phyloP scores from a whole-genome alignment of 352 stramenopile species.

The Phytophthora hybrid region DNA sequence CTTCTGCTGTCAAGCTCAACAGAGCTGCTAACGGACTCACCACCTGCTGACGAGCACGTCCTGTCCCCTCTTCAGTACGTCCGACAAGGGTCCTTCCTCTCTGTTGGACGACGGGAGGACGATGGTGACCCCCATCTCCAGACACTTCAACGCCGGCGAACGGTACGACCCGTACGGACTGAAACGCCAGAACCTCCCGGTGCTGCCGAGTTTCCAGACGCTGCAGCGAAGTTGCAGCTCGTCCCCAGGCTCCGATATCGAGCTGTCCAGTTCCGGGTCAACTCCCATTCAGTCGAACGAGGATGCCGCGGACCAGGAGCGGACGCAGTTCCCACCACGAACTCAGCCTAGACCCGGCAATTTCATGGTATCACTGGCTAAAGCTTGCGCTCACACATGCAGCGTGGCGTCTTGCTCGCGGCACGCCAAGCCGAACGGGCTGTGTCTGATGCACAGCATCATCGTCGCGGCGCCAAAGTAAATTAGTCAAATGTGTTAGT shows the following conservation, averaged over 20 bases:
- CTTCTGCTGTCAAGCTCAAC: neutral
- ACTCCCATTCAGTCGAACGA: slow-evolving; percentile 3
- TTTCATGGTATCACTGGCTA: slow-evolving; percentile 17
- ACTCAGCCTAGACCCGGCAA: neutral
- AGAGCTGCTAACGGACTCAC: neutral
- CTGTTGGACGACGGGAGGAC: slow-evolving; percentile 10
- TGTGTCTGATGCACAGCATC: slow-evolving; percentile 37
- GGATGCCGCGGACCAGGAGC: neutral
- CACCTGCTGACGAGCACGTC: neutral
- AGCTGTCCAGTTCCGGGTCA: slow-evolving; percentile 10
- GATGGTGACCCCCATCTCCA: slow-evolving; percentile 33
- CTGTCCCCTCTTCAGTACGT: slow-evolving; percentile 30
- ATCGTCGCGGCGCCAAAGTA: slow-evolving; percentile 10
- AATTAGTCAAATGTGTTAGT: slow-evolving; percentile 19
- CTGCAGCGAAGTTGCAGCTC: slow-evolving; percentile 25
- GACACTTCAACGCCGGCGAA: slow-evolving; percentile 27
- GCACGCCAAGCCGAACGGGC: slow-evolving; percentile 30
- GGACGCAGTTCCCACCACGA: neutral
- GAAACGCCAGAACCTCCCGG: slow-evolving; percentile 19
- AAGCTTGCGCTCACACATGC: slow-evolving; percentile 14
- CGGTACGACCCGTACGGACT: neutral
- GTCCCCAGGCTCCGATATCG: slow-evolving; percentile 14
- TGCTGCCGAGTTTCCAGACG: slow-evolving; percentile 40
- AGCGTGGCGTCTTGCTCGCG: slow-evolving; percentile 21
- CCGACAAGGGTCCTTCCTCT: neutral